Percentiles rank a stretch among this genome's conserved stretches.
phyloP scores from a whole-genome alignment of 169 alveolate species.

The Theileria orientalis region DNA sequence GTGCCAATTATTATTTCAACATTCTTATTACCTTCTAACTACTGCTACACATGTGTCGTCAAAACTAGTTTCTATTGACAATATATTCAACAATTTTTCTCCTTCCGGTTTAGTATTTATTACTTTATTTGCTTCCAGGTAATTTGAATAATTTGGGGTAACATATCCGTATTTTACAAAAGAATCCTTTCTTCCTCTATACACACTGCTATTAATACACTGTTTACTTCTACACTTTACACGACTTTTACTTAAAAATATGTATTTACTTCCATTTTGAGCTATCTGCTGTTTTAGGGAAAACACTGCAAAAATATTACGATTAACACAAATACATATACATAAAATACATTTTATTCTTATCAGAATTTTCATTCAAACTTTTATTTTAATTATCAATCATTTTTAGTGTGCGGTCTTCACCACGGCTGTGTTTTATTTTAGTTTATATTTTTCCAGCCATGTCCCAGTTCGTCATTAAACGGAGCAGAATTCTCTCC shows the following conservation, averaged over 20 bases:
- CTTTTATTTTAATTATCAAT: no score
- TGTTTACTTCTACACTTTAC: not conserved
- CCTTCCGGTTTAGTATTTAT: not conserved
- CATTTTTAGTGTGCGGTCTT: no score
- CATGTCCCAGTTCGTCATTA: conserved; percentile 22
- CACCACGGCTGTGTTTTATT: no score
- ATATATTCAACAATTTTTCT: conserved; percentile 24
- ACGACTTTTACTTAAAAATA: not conserved
- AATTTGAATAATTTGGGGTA: conserved; percentile 9
- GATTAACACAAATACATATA: not conserved
- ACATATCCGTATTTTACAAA: not conserved
- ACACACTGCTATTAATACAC: not conserved
- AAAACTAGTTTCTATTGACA: conserved; percentile 66
- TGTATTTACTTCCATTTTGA: not conserved
- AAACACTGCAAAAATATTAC: not conserved
- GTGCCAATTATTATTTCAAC: not conserved
- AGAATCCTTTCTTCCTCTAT: not conserved
- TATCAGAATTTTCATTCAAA: conserved; percentile 6
- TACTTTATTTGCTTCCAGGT: conserved; percentile 9
- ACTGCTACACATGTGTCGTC: conserved; percentile 67
- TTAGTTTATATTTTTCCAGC: not conserved
- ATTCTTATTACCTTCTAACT: conserved; percentile 34
- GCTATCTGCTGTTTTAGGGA: not conserved
- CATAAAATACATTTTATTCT: not conserved
- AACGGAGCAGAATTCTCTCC: conserved; percentile 24